Percentiles rank a stretch among this genome's conserved stretches.
Conservation (phyloP, 345 rosid species). For the Gossypium sturtianum region DNA sequence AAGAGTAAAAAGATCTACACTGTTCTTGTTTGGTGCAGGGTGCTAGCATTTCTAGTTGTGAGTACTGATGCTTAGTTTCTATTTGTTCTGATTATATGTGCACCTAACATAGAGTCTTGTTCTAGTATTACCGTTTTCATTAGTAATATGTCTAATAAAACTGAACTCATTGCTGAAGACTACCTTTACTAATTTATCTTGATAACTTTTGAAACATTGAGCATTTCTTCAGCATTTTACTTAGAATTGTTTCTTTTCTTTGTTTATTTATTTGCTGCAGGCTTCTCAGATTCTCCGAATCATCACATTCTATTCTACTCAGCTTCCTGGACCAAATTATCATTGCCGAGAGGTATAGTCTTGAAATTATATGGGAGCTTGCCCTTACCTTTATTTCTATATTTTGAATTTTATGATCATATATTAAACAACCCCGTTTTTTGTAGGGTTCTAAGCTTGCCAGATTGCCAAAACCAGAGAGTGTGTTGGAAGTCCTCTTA, state of each 20-base stretch:
- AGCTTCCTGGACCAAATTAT: slow-evolving; percentile 17
- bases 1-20: slow-evolving; percentile 97
- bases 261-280: slow-evolving; percentile 35
- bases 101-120: not conserved
- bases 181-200: not conserved
- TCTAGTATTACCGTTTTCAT: not conserved
- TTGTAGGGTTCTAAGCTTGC: slow-evolving; percentile 86
- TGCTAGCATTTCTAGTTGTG: slow-evolving; percentile 92
- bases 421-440: not conserved
- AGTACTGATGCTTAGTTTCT: slow-evolving; percentile 28
- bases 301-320: slow-evolving; percentile 87
- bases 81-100: not conserved
- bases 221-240: slow-evolving; percentile 4
- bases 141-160: not conserved
- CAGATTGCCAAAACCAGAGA: slow-evolving; percentile 72
- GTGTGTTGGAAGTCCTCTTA: slow-evolving; percentile 58
- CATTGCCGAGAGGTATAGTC: slow-evolving; percentile 24
- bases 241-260: slow-evolving; percentile 6
- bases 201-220: not conserved
- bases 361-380: not conserved
- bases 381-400: slow-evolving; percentile 1
- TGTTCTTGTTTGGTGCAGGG: slow-evolving; percentile 95
- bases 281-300: slow-evolving; percentile 84
- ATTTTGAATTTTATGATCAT: not conserved
- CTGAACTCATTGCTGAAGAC: not conserved